Evolutionary conservation across 257 asterid genomes (phyloP), one percentile per base, ranked within the genome.

Genomic region (Plectranthus barbatus): DNA sequence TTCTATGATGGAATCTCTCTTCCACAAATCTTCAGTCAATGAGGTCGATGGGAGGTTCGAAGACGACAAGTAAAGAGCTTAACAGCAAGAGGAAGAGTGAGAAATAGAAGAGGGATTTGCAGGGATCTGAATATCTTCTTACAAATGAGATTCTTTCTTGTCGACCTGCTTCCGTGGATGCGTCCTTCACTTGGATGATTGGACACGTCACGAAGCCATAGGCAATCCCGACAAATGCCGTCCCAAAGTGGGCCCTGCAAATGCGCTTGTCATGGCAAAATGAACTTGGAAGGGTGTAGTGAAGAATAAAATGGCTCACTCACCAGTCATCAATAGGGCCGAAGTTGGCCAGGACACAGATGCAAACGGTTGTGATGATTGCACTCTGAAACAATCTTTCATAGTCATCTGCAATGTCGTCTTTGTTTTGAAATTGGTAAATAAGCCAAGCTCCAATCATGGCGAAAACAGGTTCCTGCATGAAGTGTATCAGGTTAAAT

Each of bases 251-350:
- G 39, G 97, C 79, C 94, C 94, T 89, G 77, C 74, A 65, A 66
- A 52, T 26, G 50, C 67, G 2, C 57, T 34, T 15, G 15, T 17
- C 24, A 33, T 33, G 62, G 9, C 45, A n/a, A n/a, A n/a, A n/a
- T n/a, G n/a, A n/a, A n/a, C n/a, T n/a, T n/a, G n/a, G n/a, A n/a
- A n/a, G n/a, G n/a, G n/a, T n/a, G n/a, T n/a, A 29, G 42, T 31
- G 31, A 20, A 11, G 6, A 26, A 23, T 9, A 7, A 53, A 5
- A n/a, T 6, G 12, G 66, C 15, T 9, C 31, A 31, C 75, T 77
- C 66, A 84, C 97, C 97, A 89, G 83, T 86, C 85, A 78, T 89
- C 97, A 63, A 84, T 77, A 11, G 88, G 91, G 70, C 86, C 71
- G 9, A 86, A 79, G 60, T 64, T 76, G 94, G 86, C 81, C 14